phyloP scores from a whole-genome alignment of 1,284 basidiomycete genomes.

The Puccinia novopanici region DNA sequence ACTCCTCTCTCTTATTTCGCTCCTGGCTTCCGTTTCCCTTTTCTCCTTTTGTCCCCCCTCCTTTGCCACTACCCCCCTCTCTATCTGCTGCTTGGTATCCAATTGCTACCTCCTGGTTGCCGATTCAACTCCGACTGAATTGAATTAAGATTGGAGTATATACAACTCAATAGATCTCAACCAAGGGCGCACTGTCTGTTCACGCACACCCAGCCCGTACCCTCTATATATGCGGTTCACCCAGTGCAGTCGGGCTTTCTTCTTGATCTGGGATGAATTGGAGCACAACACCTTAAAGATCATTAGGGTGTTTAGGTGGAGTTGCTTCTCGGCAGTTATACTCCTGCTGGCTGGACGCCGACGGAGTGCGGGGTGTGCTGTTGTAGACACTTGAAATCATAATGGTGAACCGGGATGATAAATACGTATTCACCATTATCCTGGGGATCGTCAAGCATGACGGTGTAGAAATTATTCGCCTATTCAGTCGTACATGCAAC shows the following conservation, averaged over 20 bases:
- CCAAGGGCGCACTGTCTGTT: not conserved
- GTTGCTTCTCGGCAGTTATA: not conserved
- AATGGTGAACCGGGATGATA: not conserved
- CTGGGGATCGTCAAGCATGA: conserved; percentile 20
- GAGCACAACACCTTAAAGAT: not conserved
- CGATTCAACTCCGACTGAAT: conserved; percentile 34
- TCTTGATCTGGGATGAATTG: conserved; percentile 1
- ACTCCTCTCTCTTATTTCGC: conserved; percentile 11
- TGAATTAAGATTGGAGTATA: conserved; percentile 33
- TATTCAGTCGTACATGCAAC: conserved; percentile 20
- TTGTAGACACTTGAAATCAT: not conserved
- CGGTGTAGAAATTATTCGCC: not conserved
- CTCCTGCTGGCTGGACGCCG: not conserved
- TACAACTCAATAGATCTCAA: conserved; percentile 29
- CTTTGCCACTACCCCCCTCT: conserved; percentile 21
- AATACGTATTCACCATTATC: not conserved
- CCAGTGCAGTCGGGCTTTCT: too few species aligned
- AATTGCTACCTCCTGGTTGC: conserved; percentile 15
- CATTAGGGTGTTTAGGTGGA: conserved; percentile 11
- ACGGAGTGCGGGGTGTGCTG: not conserved
- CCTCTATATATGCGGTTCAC: conserved; percentile 6
- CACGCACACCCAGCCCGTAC: not conserved
- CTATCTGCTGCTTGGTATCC: conserved; percentile 10
- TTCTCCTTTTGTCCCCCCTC: not conserved
- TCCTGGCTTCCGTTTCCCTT: conserved; percentile 11